Evolutionary conservation across 208 protist genomes (phyloP).

Genomic region (Wallacemonas rigidus): DNA sequence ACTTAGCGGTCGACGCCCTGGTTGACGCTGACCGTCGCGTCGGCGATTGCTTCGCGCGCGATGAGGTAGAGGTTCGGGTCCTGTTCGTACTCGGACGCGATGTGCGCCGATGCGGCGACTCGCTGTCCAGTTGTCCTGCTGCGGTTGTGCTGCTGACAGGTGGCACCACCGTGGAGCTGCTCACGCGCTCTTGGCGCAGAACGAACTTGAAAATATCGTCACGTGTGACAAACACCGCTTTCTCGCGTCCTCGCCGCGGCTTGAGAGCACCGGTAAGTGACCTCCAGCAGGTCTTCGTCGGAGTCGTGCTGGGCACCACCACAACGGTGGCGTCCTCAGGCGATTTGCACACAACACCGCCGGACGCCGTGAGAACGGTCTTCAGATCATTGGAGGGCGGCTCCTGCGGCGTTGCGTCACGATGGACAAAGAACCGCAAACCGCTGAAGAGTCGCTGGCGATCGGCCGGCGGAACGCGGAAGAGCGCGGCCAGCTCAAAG

Average conservation of each 20-base stretch:
- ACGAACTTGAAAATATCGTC: conserved; percentile 74
- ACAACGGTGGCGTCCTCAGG: conserved; percentile 36
- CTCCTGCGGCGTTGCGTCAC: conserved; percentile 50
- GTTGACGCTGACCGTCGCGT: no score
- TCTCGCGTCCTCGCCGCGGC: neutral
- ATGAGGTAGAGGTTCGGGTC: no score
- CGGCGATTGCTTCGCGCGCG: no score
- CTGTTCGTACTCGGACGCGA: no score
- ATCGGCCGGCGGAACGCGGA: conserved; percentile 29
- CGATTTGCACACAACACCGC: conserved; percentile 38
- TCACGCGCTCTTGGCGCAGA: conserved; percentile 49
- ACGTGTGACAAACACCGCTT: conserved; percentile 48
- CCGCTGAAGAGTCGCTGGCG: conserved; percentile 50
- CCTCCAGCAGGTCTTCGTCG: conserved; percentile 28
- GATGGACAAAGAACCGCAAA: conserved; percentile 65
- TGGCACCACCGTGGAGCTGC: conserved; percentile 27
- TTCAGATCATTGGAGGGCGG: conserved; percentile 70
- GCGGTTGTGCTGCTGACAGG: neutral
- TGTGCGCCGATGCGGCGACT: no score
- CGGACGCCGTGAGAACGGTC: conserved; percentile 59
- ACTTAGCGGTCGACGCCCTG: no score
- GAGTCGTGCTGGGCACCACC: conserved; percentile 41
- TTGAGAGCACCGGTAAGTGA: conserved; percentile 22
- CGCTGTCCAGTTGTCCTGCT: no score
- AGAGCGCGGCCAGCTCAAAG: conserved; percentile 44